A percentile compares a stretch with the other conserved stretches of the same genome.
Conservation (phyloP, 129 eudicot species). For the Flaveria linearis region DNA sequence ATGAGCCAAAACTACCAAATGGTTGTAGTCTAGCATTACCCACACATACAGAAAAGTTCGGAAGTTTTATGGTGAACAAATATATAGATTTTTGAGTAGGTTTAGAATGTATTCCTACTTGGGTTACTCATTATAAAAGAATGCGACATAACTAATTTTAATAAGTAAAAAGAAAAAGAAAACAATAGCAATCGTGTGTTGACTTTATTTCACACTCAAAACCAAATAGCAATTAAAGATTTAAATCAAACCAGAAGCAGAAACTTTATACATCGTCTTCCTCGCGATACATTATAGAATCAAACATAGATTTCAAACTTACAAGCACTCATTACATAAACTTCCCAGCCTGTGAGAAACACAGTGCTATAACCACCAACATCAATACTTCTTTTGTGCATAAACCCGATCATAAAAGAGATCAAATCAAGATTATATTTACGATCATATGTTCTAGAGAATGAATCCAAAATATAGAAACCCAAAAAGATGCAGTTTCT, state of each 20-base stretch:
- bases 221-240: no score
- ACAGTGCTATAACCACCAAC: slow-evolving; percentile 1
- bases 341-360: slow-evolving; percentile 18
- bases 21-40: no score
- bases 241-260: neutral
- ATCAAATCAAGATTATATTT: slow-evolving; percentile 14
- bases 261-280: neutral
- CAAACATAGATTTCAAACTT: slow-evolving; percentile 11
- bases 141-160: no score
- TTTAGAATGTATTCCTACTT: no score
- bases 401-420: slow-evolving; percentile 13
- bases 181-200: no score
- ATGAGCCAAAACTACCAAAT: no score
- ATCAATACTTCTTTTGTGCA: slow-evolving; percentile 22
- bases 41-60: no score
- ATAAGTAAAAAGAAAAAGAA: no score
- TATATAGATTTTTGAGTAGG: no score
- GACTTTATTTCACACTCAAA: no score
- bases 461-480: neutral
- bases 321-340: slow-evolving; percentile 28
- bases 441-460: slow-evolving; percentile 15
- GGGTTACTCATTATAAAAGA: no score
- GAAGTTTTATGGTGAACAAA: no score
- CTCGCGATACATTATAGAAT: neutral
- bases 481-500: slow-evolving; percentile 27